These are phyloP conservation scores for Pachysandra terminalis DNA, from an alignment of 164 flowering plant genomes.

Conservation along the genomic window DNA sequence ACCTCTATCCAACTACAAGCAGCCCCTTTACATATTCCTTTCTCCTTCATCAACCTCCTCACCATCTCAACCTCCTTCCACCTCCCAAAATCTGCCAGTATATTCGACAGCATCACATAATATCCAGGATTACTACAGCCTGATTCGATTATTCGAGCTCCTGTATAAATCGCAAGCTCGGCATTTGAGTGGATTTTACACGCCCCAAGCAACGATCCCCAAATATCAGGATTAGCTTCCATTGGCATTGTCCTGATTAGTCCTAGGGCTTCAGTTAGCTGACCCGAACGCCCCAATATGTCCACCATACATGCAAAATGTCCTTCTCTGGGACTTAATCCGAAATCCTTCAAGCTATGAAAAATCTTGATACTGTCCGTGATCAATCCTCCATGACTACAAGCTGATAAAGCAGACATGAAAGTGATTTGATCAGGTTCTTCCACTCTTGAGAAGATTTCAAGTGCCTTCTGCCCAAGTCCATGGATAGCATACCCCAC, in stretches of 20 bases:
- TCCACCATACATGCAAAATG: slow-evolving; percentile 33
- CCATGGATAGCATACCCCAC: slow-evolving; percentile 29
- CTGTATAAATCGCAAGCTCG: slow-evolving; percentile 20
- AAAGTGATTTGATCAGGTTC: slow-evolving; percentile 29
- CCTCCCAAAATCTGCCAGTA: slow-evolving; percentile 24
- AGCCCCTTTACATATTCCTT: slow-evolving; percentile 22
- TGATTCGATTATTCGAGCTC: slow-evolving; percentile 16
- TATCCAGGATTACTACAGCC: slow-evolving; percentile 26
- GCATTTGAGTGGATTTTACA: slow-evolving; percentile 24
- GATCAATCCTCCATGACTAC: slow-evolving; percentile 31
- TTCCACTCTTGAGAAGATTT: slow-evolving; percentile 21
- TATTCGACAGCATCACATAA: slow-evolving; percentile 28
- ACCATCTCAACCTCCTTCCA: slow-evolving; percentile 31
- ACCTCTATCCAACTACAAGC: slow-evolving; percentile 32
- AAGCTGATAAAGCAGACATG: slow-evolving; percentile 29
- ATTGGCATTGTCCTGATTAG: slow-evolving; percentile 20
- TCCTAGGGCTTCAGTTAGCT: slow-evolving; percentile 22
- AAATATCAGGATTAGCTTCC: slow-evolving; percentile 20
- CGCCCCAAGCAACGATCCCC: slow-evolving; percentile 31
- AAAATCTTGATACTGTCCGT: slow-evolving; percentile 27
- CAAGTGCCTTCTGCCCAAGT: slow-evolving; percentile 24
- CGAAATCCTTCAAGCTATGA: slow-evolving; percentile 24
- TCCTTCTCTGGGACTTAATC: slow-evolving; percentile 18
- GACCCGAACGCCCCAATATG: slow-evolving; percentile 25
- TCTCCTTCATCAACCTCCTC: slow-evolving; percentile 28